These are phyloP conservation scores for Lactarius vividus DNA, from an alignment of 768 basidiomycete species.

Conservation along the genomic window DNA sequence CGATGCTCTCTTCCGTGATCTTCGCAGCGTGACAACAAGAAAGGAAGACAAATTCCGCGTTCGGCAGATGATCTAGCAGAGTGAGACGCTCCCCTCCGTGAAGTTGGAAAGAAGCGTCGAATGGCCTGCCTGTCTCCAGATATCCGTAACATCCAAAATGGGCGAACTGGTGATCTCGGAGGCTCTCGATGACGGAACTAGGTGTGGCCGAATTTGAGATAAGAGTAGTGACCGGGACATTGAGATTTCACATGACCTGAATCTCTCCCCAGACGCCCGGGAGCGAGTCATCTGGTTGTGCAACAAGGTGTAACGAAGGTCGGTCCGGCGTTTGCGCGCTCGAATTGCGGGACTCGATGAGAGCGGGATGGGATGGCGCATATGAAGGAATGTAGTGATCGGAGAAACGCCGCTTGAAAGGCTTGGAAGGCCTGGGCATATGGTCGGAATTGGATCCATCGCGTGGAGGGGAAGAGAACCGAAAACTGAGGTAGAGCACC, in stretches of 20 bases:
- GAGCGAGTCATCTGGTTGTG: not conserved
- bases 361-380: not conserved
- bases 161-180: not conserved
- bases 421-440: not conserved
- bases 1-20: not conserved
- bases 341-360: not conserved
- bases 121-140: not conserved
- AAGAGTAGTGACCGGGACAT: not conserved
- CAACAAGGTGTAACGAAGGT: conserved; percentile 9
- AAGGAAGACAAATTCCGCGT: conserved; percentile 12
- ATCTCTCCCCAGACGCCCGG: not conserved
- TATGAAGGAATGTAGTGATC: conserved; percentile 5
- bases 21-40: conserved; percentile 14
- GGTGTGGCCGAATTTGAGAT: not conserved
- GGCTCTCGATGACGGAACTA: not conserved
- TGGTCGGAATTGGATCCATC: conserved; percentile 1
- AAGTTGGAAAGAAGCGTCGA: not conserved
- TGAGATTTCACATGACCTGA: not conserved
- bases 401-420: not conserved
- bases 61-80: conserved; percentile 1
- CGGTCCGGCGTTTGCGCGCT: not conserved
- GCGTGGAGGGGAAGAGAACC: too few species aligned
- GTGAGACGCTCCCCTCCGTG: not conserved
- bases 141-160: not conserved
- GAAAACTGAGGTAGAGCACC: too few species aligned